phyloP scores from a whole-genome alignment of 257 asterid species.

The Dorcoceras hygrometricum region DNA sequence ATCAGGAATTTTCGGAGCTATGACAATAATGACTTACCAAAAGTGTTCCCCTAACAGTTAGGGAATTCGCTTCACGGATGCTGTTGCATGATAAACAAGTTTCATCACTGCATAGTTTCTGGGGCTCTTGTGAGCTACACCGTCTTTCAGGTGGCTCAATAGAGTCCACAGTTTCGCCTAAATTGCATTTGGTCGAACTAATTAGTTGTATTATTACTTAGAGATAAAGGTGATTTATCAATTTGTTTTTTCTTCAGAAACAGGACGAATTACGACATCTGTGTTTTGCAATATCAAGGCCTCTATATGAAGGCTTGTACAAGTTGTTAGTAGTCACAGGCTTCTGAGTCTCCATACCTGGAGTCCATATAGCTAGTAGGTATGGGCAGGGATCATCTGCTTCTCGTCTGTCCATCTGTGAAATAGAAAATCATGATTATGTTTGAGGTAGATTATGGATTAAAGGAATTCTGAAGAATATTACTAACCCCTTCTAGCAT shows the following conservation, averaged over 20 bases:
- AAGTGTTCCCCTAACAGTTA: conserved; percentile 90
- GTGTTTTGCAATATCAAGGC: conserved; percentile 15
- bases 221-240: not conserved
- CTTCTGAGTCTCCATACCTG: conserved; percentile 53
- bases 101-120: conserved; percentile 59
- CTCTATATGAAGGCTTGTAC: conserved; percentile 7
- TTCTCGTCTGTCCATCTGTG: conserved; percentile 86
- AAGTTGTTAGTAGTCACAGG: not conserved
- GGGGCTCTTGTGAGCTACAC: conserved; percentile 66
- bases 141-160: conserved; percentile 78
- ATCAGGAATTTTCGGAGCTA: conserved; percentile 15
- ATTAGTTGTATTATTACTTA: conserved; percentile 19
- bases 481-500: conserved; percentile 76
- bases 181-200: conserved; percentile 22
- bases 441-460: conserved; percentile 9
- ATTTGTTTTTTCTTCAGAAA: conserved; percentile 6
- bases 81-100: conserved; percentile 92
- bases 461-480: conserved; percentile 18
- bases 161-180: conserved; percentile 90
- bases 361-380: conserved; percentile 98
- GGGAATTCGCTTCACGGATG: conserved; percentile 75
- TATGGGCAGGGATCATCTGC: conserved; percentile 90
- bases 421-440: conserved; percentile 24
- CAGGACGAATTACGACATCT: not conserved
- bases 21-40: conserved; percentile 48